Evolutionary conservation across 164 flowering plant genomes (phyloP).

Genomic region (Paratinospora sagittata): DNA sequence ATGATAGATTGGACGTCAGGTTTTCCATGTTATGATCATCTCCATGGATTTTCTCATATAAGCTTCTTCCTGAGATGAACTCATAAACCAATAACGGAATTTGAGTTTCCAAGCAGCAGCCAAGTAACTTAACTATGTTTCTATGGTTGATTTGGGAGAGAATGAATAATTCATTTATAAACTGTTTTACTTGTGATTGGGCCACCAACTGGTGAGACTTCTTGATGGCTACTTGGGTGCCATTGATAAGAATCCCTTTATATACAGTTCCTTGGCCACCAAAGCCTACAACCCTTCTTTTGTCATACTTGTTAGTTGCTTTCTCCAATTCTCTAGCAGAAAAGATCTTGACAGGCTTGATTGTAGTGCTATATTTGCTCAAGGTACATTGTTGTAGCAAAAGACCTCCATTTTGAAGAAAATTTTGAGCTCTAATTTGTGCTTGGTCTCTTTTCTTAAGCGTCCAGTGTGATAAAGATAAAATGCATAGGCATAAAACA

Average conservation of each 20-base stretch:
- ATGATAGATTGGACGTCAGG: neutral
- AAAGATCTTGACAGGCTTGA: neutral
- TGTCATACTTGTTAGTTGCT: conserved; percentile 1
- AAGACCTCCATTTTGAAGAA: neutral
- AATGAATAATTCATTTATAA: conserved; percentile 1
- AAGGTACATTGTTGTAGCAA: neutral
- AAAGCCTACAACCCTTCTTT: neutral
- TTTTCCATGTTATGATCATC: neutral
- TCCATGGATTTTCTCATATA: conserved; percentile 7
- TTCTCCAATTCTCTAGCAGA: conserved; percentile 4
- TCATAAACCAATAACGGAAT: neutral
- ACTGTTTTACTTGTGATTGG: neutral
- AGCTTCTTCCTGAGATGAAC: conserved; percentile 4
- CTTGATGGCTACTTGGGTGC: neutral
- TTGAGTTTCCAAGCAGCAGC: conserved; percentile 7
- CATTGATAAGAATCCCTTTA: neutral
- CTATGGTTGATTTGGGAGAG: conserved; percentile 10
- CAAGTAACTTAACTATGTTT: conserved; percentile 2
- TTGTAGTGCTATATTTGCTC: neutral
- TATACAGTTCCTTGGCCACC: neutral
- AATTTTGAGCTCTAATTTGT: too few species aligned
- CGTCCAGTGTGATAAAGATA: too few species aligned
- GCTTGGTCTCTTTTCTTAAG: too few species aligned
- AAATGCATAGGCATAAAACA: too few species aligned
- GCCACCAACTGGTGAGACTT: neutral